A percentile compares a stretch with the other conserved stretches of the same genome.
phyloP scores from a whole-genome alignment of 805 yeast species.

The Zygotorulaspora florentina region DNA sequence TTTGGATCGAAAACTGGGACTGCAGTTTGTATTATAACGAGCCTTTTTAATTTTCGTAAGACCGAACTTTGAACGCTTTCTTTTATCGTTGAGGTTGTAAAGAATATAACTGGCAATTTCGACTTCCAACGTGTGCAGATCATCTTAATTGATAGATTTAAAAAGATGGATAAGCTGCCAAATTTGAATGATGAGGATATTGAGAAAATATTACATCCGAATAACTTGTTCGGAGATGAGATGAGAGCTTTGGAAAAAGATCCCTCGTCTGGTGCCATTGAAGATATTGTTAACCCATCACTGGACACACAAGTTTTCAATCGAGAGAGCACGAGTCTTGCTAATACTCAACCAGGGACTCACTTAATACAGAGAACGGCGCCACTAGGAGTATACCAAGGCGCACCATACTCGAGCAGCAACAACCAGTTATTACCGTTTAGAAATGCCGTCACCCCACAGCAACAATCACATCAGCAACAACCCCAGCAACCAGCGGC shows the following conservation, averaged over 20 bases:
- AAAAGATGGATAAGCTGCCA: slow-evolving; percentile 11
- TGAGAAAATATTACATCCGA: slow-evolving; percentile 23
- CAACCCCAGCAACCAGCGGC: slow-evolving; percentile 5
- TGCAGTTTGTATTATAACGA: too few species aligned
- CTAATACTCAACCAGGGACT: slow-evolving; percentile 7
- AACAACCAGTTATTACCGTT: slow-evolving; percentile 17
- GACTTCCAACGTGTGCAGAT: too few species aligned
- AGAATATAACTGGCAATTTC: too few species aligned
- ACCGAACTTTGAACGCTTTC: too few species aligned
- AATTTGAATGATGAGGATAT: slow-evolving; percentile 27
- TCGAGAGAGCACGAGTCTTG: neutral
- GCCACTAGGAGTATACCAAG: slow-evolving; percentile 17
- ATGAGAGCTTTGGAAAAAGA: slow-evolving; percentile 12
- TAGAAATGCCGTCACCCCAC: slow-evolving; percentile 10
- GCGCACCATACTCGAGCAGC: slow-evolving; percentile 2
- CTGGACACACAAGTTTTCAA: slow-evolving; percentile 12
- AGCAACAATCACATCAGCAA: slow-evolving; percentile 7
- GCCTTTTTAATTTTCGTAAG: too few species aligned
- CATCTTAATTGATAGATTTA: neutral
- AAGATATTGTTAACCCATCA: slow-evolving; percentile 31
- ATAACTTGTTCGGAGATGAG: slow-evolving; percentile 14
- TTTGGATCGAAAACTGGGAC: too few species aligned
- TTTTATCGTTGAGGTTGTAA: too few species aligned
- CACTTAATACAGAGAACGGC: slow-evolving; percentile 18
- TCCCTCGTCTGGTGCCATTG: slow-evolving; percentile 19